phyloP scores from a whole-genome alignment of 2,329 filamentous ascomycete species.

The Simplicillium aogashimaense region DNA sequence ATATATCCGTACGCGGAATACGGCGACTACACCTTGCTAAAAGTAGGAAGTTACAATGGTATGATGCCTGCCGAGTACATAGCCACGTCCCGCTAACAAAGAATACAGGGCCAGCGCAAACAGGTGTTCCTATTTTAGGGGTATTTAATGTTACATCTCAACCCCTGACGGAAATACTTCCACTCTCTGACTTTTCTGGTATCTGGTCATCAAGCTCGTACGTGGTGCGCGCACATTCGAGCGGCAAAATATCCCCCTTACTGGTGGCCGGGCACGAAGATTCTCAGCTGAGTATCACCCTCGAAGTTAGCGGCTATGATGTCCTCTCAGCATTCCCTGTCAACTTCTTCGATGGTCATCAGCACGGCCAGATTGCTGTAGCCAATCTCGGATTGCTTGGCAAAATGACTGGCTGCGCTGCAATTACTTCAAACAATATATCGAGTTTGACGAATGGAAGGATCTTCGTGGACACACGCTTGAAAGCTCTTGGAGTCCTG shows the following conservation, averaged over 20 bases:
- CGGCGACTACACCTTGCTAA: slow-evolving; percentile 62
- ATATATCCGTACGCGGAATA: slow-evolving; percentile 68
- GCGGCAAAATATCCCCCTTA: slow-evolving; percentile 48
- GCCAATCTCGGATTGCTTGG: slow-evolving; percentile 69
- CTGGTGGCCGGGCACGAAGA: slow-evolving; percentile 31
- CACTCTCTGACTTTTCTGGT: slow-evolving; percentile 65
- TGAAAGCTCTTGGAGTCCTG: slow-evolving; percentile 68
- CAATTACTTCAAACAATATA: slow-evolving; percentile 55
- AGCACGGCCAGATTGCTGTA: slow-evolving; percentile 32
- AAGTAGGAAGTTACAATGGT: slow-evolving; percentile 72
- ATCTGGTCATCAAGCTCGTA: slow-evolving; percentile 49
- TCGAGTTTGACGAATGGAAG: slow-evolving; percentile 44
- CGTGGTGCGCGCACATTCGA: slow-evolving; percentile 62
- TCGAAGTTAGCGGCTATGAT: slow-evolving; percentile 64
- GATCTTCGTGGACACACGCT: slow-evolving; percentile 53
- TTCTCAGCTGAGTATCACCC: slow-evolving; percentile 49
- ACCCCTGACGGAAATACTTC: slow-evolving; percentile 57
- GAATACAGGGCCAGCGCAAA: slow-evolving; percentile 36
- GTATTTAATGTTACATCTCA: slow-evolving; percentile 70
- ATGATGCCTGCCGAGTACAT: slow-evolving; percentile 7
- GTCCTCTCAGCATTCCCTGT: slow-evolving; percentile 69
- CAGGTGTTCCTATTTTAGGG: slow-evolving; percentile 68
- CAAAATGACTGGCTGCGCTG: slow-evolving; percentile 85
- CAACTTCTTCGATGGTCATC: slow-evolving; percentile 38
- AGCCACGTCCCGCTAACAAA: background rate